phyloP scores from a whole-genome alignment of 495 filamentous ascomycete genomes.

The Entonaema liquescens region DNA sequence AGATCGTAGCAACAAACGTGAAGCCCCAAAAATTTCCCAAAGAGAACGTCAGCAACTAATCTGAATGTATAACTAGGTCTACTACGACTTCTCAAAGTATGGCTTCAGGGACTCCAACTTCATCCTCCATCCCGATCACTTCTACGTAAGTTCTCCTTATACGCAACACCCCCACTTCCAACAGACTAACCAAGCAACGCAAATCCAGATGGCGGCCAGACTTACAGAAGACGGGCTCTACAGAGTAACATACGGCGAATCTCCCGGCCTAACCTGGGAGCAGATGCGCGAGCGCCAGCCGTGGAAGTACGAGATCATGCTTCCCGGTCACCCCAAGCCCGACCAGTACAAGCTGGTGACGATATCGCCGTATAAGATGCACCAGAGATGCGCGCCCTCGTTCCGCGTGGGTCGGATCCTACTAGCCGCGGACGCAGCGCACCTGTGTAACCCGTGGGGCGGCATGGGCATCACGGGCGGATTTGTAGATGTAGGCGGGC shows the following conservation, averaged over 20 bases:
- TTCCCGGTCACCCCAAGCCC: constrained; percentile 67
- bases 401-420: constrained; percentile 66
- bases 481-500: constrained; percentile 65
- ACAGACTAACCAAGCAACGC: constrained; percentile 2
- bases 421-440: constrained; percentile 68
- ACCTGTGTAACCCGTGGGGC: constrained; percentile 66
- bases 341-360: constrained; percentile 63
- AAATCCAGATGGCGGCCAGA: constrained; percentile 62
- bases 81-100: constrained; percentile 64
- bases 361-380: constrained; percentile 67
- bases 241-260: constrained; percentile 68
- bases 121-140: constrained; percentile 66
- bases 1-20: constrained; percentile 72
- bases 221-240: constrained; percentile 67
- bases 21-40: too few relatives aligned
- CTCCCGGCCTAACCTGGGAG: constrained; percentile 58
- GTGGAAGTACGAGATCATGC: constrained; percentile 60
- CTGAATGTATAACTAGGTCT: constrained; percentile 53
- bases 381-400: constrained; percentile 65
- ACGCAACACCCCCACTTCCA: not conserved
- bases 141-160: constrained; percentile 48
- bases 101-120: constrained; percentile 66
- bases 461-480: constrained; percentile 70
- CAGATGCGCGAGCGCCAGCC: constrained; percentile 64
- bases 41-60: constrained; percentile 16